Evolutionary conservation across 768 basidiomycete genomes (phyloP).

Genomic region (Phlebiopsis gigantea): DNA sequence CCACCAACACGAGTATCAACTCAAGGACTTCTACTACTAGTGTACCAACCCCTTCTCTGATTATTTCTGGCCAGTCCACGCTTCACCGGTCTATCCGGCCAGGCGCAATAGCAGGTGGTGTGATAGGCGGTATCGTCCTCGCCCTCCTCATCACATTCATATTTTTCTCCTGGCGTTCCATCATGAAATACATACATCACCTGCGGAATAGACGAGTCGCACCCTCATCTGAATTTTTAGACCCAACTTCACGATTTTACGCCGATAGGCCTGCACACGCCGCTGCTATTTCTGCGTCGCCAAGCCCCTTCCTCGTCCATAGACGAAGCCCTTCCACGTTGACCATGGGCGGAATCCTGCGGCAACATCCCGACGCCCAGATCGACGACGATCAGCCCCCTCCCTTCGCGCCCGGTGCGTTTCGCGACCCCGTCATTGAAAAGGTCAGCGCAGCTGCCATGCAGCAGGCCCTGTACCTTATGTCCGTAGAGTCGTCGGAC

Average conservation of each 20-base stretch:
- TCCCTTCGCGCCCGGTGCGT: conserved; percentile 19
- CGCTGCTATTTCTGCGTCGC: conserved; percentile 4
- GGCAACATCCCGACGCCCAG: not conserved
- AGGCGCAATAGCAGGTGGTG: conserved; percentile 49
- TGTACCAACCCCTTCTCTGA: not conserved
- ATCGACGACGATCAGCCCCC: conserved; percentile 17
- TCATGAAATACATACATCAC: conserved; percentile 31
- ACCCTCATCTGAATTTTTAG: conserved; percentile 57
- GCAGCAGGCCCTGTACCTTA: not conserved
- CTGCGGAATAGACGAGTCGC: conserved; percentile 34
- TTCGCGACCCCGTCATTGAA: conserved; percentile 20
- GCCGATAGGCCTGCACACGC: not conserved
- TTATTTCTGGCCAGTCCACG: too few species aligned
- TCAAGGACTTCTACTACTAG: not conserved
- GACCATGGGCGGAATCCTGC: not conserved
- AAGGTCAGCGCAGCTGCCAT: conserved; percentile 18
- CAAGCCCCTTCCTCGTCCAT: conserved; percentile 13
- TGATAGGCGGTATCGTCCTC: conserved; percentile 40
- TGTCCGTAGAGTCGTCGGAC: not conserved
- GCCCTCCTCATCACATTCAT: conserved; percentile 28
- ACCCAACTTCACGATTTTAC: conserved; percentile 9
- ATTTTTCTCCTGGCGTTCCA: conserved; percentile 28
- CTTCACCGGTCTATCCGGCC: not conserved
- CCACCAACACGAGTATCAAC: not conserved
- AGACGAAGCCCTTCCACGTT: not conserved